A percentile compares a stretch with the other conserved stretches of the same genome.
Evolutionary conservation across 108 stramenopile species (phyloP).

Genomic region (Cylindrotheca fusiformis): DNA sequence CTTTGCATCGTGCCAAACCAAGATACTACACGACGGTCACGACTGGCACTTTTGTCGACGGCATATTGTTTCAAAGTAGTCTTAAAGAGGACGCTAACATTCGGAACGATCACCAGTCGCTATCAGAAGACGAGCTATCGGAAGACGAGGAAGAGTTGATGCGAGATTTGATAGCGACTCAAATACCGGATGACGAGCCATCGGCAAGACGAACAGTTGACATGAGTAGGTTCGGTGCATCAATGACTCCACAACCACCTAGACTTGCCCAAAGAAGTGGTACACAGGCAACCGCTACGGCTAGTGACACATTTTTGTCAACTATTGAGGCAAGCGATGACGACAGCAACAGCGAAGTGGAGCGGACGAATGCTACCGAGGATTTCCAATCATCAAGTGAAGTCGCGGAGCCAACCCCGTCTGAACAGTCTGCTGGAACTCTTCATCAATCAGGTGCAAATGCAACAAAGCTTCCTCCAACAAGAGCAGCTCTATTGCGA

Average conservation of each 20-base stretch:
- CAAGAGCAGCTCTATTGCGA: too few relatives aligned
- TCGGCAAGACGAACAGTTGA: neutral
- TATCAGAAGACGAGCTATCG: conserved; percentile 1
- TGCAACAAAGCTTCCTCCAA: too few relatives aligned
- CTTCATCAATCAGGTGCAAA: too few relatives aligned
- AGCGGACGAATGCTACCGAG: too few relatives aligned
- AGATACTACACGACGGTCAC: conserved; percentile 33
- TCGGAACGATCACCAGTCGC: conserved; percentile 8
- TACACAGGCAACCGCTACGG: neutral
- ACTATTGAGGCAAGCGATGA: neutral
- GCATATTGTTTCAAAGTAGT: conserved; percentile 24
- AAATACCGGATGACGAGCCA: conserved; percentile 2
- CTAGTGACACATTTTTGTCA: neutral
- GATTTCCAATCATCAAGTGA: too few relatives aligned
- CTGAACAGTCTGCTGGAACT: too few relatives aligned
- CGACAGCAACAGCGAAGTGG: too few relatives aligned
- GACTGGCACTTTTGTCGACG: conserved; percentile 33
- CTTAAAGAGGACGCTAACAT: conserved; percentile 41
- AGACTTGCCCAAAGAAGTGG: neutral
- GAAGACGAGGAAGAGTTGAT: conserved; percentile 28
- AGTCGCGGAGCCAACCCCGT: too few relatives aligned
- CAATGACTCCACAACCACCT: neutral
- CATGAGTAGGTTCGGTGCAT: neutral
- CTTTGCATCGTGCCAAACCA: conserved; percentile 33
- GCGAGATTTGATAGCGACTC: conserved; percentile 14